These are phyloP conservation scores for Colletotrichum agaves DNA, from an alignment of 2,329 filamentous ascomycete species.

Conservation along the genomic window DNA sequence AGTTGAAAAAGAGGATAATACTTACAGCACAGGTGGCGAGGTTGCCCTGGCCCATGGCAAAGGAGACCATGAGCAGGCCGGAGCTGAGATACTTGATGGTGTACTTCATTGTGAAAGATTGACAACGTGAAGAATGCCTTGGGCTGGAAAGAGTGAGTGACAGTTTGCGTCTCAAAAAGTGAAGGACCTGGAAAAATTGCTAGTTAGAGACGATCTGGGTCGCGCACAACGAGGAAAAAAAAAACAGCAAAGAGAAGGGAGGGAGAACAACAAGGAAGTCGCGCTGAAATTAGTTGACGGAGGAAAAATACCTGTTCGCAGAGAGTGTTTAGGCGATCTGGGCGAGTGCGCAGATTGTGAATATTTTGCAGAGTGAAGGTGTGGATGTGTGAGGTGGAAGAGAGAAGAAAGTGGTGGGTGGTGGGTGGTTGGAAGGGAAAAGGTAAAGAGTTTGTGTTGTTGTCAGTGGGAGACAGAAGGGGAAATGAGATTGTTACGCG, in stretches of 20 bases:
- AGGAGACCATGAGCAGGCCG: slow-evolving; percentile 53
- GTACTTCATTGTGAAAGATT: slow-evolving; percentile 34
- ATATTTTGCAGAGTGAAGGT: not conserved
- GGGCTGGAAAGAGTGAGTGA: slow-evolving; percentile 20
- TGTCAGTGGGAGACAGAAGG: not conserved
- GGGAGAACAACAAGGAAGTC: not conserved
- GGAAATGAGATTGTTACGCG: slow-evolving; percentile 25
- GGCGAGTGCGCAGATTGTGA: not conserved
- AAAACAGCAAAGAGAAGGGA: not conserved
- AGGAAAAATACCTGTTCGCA: slow-evolving; percentile 11
- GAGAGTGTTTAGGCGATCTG: not conserved
- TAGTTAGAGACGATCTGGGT: not conserved
- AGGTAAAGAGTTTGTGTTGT: not conserved
- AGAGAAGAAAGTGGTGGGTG: slow-evolving; percentile 11
- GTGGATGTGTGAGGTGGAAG: slow-evolving; percentile 13
- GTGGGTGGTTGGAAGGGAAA: not conserved
- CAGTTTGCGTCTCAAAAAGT: not conserved
- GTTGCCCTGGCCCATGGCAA: slow-evolving; percentile 44
- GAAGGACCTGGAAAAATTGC: not conserved
- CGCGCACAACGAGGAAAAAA: not conserved
- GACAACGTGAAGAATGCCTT: not conserved
- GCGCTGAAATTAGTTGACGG: not conserved
- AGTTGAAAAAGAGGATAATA: slow-evolving; percentile 25
- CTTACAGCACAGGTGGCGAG: slow-evolving; percentile 67
- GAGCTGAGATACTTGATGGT: slow-evolving; percentile 19